A percentile compares a stretch with the other conserved stretches of the same genome.
phyloP scores from a whole-genome alignment of 305 asterid genomes.

The Fraxinus greggii region DNA sequence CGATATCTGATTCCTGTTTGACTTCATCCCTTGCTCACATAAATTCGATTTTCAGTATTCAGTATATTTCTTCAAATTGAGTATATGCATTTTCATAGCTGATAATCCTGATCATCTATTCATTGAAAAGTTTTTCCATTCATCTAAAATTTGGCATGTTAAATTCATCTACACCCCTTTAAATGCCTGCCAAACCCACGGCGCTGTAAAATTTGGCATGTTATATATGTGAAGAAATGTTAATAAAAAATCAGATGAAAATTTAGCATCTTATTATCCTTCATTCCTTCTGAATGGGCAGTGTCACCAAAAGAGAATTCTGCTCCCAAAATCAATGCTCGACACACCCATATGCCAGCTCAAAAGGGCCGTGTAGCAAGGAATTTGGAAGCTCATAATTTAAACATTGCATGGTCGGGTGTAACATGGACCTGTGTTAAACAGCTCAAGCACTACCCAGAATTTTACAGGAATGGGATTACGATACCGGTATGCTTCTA shows the following conservation, averaged over 20 bases:
- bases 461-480: slow-evolving; percentile 80
- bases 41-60: not conserved
- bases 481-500: slow-evolving; percentile 70
- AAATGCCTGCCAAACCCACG: slow-evolving; percentile 3
- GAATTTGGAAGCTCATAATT: slow-evolving; percentile 55
- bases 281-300: slow-evolving; percentile 29
- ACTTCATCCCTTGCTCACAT: not conserved
- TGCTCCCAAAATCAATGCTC: slow-evolving; percentile 44
- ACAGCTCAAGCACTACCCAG: slow-evolving; percentile 89
- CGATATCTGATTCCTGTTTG: not conserved
- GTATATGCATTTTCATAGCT: not conserved
- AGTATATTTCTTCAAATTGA: not conserved
- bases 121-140: not conserved
- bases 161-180: not conserved
- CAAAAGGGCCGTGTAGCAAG: slow-evolving; percentile 71
- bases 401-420: slow-evolving; percentile 90
- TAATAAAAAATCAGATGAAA: not conserved
- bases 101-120: not conserved
- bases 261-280: slow-evolving; percentile 11
- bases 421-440: slow-evolving; percentile 84
- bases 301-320: slow-evolving; percentile 66
- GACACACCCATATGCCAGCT: slow-evolving; percentile 45
- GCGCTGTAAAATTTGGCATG: slow-evolving; percentile 1
- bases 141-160: not conserved
- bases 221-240: not conserved